Conservation (phyloP, 176 grass and related monocot genomes). For the Eleusine coracana region DNA sequence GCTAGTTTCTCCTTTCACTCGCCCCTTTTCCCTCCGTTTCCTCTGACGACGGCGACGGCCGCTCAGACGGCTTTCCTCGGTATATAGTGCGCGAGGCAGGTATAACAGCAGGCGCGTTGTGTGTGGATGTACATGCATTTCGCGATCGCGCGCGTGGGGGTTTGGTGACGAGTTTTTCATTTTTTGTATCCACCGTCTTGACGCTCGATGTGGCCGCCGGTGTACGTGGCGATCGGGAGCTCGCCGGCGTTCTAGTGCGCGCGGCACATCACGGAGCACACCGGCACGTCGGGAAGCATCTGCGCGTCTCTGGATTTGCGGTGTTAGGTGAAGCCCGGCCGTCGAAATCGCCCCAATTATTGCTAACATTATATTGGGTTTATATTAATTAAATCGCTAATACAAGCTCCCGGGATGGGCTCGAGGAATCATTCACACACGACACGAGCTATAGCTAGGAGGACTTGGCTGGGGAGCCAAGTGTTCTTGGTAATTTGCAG, state of each 20-base stretch:
- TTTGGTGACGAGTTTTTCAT: background rate
- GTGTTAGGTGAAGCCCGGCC: background rate
- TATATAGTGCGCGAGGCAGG: slow-evolving; percentile 1
- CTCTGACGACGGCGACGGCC: background rate
- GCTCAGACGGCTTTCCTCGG: background rate
- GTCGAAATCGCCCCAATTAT: background rate
- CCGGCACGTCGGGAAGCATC: slow-evolving; percentile 13
- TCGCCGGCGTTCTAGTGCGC: background rate
- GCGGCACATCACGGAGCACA: background rate
- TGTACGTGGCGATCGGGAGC: background rate
- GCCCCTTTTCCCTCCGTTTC: background rate
- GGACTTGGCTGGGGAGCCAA: no score
- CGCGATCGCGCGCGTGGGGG: background rate
- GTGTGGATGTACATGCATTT: background rate
- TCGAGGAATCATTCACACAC: background rate
- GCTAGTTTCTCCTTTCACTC: background rate
- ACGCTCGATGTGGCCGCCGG: background rate
- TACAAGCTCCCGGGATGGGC: background rate
- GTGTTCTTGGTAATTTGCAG: no score
- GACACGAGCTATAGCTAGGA: background rate
- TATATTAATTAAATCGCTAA: no score
- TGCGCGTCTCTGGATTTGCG: background rate
- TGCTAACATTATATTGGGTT: no score
- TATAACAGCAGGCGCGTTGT: no score
- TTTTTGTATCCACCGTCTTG: background rate